phyloP scores from a whole-genome alignment of 2,329 filamentous ascomycete species.

The Fusarium sublunatum region DNA sequence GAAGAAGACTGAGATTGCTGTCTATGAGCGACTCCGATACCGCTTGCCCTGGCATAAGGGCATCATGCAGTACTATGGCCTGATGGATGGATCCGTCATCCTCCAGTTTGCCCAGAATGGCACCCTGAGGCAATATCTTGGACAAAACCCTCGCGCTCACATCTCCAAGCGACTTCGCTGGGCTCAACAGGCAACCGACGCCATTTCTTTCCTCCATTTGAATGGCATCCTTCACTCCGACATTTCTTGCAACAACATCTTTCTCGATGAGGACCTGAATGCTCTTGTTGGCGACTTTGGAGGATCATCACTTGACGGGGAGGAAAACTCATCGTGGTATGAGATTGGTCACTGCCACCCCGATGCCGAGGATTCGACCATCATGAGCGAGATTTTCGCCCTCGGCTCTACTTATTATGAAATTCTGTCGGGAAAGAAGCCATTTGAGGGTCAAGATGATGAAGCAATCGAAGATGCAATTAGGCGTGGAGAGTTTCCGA shows the following conservation, averaged over 20 bases:
- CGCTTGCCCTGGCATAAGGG: not conserved
- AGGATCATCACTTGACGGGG: conserved; percentile 9
- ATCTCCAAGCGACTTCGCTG: not conserved
- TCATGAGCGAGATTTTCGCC: conserved; percentile 5
- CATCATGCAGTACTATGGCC: conserved; percentile 9
- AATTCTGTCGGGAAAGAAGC: not conserved
- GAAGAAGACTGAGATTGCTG: not conserved
- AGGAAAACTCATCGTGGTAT: conserved; percentile 2
- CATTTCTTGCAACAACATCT: conserved; percentile 12
- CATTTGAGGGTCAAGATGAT: conserved; percentile 4
- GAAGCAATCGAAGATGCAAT: conserved; percentile 2
- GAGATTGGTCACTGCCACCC: conserved; percentile 7
- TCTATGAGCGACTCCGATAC: conserved; percentile 2
- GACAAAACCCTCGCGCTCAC: not conserved
- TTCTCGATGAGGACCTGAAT: conserved; percentile 6
- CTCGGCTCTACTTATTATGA: conserved; percentile 12
- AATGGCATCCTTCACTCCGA: conserved; percentile 4
- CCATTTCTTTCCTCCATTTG: conserved; percentile 3
- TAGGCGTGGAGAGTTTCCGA: not conserved
- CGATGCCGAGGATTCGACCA: not conserved
- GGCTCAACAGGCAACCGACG: not conserved
- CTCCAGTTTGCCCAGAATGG: conserved; percentile 8
- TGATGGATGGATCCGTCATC: not conserved
- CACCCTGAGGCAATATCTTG: conserved; percentile 1
- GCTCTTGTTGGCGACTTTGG: conserved; percentile 6